Evolutionary conservation across 768 basidiomycete species (phyloP), one percentile per base, ranked within the genome.

Genomic region (Myochromella boudieri): DNA sequence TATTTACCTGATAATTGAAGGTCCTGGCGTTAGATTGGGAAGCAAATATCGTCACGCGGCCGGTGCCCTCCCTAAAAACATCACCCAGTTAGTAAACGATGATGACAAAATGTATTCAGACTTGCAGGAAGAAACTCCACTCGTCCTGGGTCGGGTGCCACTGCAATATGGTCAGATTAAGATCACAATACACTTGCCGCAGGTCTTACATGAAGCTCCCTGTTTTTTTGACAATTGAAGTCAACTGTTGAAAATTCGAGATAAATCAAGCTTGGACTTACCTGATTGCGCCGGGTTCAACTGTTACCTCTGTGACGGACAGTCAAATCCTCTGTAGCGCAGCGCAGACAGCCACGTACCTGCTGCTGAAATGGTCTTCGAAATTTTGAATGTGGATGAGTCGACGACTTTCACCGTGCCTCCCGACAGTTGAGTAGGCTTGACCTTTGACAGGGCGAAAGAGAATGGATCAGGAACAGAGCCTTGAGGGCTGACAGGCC

Each of bases 71-170:
- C 29, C 80, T 85, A 49, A 8, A 32, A 14, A 14, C 17, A 21
- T 20, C 15, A 43, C 49, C 38, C 33, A 38, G 48, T 22, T 44
- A 36, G 52, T 20, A 33, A 38, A 3, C 29, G 11, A 10, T 7
- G 18, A 31, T 4, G 31, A 25, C 25, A 27, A 39, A 42, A 39
- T 31, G 24, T 15, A 24, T 40, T 44, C 41, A 25, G 37, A 65
- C 69, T 45, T 58, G 80, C 81, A 83, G 44, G 74, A 73, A 80
- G 60, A 72, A 80, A 39, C 65, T 71, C 83, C 83, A 85, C 63
- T 84, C 83, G 48, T 83, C 80, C 55, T 81, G 69, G 9, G 78
- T 80, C 6, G 85, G 84, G 53, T 86, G 85, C 85, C 85, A 86
- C 83, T 84, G 46, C 11, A 50, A 45, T 27, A 50, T 25, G 26